phyloP scores from a whole-genome alignment of 108 stramenopile genomes.

The Stephanodiscus minutulus region DNA sequence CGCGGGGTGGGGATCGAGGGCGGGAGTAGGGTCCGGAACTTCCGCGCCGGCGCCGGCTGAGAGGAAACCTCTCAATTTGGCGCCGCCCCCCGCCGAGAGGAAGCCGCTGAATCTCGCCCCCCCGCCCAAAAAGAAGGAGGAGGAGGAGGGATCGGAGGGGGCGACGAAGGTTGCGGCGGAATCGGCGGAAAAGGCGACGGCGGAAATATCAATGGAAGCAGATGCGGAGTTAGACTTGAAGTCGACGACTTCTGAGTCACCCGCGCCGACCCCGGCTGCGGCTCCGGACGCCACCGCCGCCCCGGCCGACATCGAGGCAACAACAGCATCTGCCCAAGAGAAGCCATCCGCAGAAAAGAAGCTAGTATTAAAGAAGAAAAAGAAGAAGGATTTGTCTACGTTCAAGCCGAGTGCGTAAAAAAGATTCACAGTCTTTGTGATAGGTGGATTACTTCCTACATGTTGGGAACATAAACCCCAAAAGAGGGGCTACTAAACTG shows the following conservation, averaged over 20 bases:
- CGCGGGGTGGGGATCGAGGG: conserved; percentile 46
- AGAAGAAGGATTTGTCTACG: conserved; percentile 87
- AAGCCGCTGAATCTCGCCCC: conserved; percentile 12
- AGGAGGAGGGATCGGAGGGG: conserved; percentile 23
- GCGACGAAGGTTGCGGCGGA: conserved; percentile 24
- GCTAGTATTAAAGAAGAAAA: conserved; percentile 71
- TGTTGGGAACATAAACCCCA: background rate
- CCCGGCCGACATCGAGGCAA: conserved; percentile 7
- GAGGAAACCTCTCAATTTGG: conserved; percentile 52
- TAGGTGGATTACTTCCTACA: background rate
- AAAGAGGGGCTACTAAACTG: too few species aligned
- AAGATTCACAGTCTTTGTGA: background rate
- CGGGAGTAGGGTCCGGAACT: conserved; percentile 12
- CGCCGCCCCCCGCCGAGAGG: conserved; percentile 27
- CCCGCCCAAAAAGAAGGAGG: conserved; percentile 11
- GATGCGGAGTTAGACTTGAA: conserved; percentile 27
- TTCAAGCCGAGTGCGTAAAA: conserved; percentile 55
- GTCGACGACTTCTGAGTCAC: conserved; percentile 28
- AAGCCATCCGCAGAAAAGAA: conserved; percentile 23
- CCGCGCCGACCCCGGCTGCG: conserved; percentile 9
- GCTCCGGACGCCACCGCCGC: conserved; percentile 33
- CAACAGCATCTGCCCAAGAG: conserved; percentile 8
- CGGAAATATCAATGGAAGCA: conserved; percentile 21
- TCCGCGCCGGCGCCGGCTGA: conserved; percentile 16
- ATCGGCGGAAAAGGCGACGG: conserved; percentile 8